Evolutionary conservation across 2,329 filamentous ascomycete species (phyloP).

Genomic region (Parascedosporium putredinis): DNA sequence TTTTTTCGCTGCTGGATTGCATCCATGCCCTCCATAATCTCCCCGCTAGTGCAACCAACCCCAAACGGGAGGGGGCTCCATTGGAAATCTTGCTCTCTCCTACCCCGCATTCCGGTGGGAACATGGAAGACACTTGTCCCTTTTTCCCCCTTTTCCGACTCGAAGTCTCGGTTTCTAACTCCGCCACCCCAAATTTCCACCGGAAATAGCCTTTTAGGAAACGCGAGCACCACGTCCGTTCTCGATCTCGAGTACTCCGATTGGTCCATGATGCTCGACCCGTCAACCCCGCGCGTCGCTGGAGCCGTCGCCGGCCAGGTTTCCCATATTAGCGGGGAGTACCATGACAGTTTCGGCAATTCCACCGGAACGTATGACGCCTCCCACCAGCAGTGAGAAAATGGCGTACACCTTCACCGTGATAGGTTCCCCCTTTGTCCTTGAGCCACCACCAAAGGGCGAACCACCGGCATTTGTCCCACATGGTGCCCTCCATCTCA

Average conservation of each 20-base stretch:
- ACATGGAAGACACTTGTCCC: no score
- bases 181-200: not conserved
- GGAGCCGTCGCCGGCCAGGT: not conserved
- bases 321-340: not conserved
- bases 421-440: no score
- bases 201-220: slow-evolving; percentile 3
- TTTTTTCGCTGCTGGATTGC: no score
- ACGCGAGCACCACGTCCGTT: not conserved
- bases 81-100: not conserved
- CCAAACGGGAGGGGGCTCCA: no score
- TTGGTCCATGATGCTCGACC: not conserved
- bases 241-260: not conserved
- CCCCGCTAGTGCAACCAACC: no score
- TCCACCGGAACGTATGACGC: not conserved
- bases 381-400: not conserved
- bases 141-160: no score
- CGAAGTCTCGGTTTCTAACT: no score
- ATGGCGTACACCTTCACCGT: no score
- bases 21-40: no score
- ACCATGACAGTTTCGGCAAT: not conserved
- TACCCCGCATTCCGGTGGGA: not conserved
- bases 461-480: no score
- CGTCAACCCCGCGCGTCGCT: not conserved
- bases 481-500: no score
- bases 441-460: no score